Percentiles rank a stretch among this genome's conserved stretches.
These are phyloP conservation scores for Zopfochytrium polystomum DNA, from an alignment of 371 early-diverging fungal species.

Conservation along the genomic window DNA sequence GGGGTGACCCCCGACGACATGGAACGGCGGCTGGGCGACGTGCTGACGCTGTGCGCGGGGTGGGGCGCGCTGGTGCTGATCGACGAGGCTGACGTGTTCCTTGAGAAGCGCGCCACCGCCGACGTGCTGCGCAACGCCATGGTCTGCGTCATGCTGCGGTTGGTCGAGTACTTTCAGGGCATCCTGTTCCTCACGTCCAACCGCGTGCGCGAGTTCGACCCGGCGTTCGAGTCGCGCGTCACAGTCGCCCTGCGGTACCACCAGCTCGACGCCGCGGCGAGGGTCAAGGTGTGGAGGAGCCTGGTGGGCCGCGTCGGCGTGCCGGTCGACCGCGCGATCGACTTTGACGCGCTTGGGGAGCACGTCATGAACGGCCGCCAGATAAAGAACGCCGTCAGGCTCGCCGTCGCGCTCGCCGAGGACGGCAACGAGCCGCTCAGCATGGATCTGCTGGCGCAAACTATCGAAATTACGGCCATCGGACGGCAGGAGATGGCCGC, in stretches of 20 bases:
- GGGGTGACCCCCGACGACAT: conserved; percentile 48
- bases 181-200: conserved; percentile 57
- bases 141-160: conserved; percentile 53
- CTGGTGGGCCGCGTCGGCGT: conserved; percentile 34
- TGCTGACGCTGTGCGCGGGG: conserved; percentile 47
- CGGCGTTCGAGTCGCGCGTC: conserved; percentile 49
- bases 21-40: conserved; percentile 42
- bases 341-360: conserved; percentile 31
- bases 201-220: conserved; percentile 50
- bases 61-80: conserved; percentile 55
- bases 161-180: conserved; percentile 55
- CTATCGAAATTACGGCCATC: conserved; percentile 35
- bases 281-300: conserved; percentile 50
- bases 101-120: conserved; percentile 40
- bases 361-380: conserved; percentile 51
- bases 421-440: conserved; percentile 25
- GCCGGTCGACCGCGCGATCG: conserved; percentile 19
- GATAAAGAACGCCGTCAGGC: conserved; percentile 51
- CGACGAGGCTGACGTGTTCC: conserved; percentile 55
- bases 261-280: conserved; percentile 34
- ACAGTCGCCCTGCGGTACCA: conserved; percentile 52
- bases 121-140: conserved; percentile 52
- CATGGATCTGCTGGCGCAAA: conserved; percentile 33
- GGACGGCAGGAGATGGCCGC: conserved; percentile 35
- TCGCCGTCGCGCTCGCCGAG: conserved; percentile 44